phyloP scores from a whole-genome alignment of 805 yeast species.

The Cyberlindnera mrakii region DNA sequence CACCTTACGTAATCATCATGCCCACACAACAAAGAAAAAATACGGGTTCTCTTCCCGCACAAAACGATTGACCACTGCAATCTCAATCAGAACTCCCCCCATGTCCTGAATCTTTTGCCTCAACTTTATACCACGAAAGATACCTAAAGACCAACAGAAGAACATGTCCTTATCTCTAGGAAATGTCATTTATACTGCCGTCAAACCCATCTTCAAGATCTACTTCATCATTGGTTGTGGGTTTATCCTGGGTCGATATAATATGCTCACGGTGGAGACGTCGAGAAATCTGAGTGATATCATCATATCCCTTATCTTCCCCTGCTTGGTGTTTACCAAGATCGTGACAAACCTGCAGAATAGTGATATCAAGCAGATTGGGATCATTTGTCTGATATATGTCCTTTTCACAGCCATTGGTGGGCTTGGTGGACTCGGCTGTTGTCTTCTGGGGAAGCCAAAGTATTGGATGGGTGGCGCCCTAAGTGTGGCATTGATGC shows the following conservation, averaged over 20 bases:
- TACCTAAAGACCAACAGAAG: not conserved
- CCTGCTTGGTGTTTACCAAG: slow-evolving; percentile 59
- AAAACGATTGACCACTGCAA: no score
- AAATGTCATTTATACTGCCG: slow-evolving; percentile 46
- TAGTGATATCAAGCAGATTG: slow-evolving; percentile 62
- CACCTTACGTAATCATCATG: no score
- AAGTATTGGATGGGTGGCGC: slow-evolving; percentile 68
- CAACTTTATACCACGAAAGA: no score
- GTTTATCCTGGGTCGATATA: slow-evolving; percentile 47
- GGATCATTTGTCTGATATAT: slow-evolving; percentile 52
- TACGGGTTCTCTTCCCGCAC: no score
- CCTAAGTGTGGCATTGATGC: slow-evolving; percentile 62
- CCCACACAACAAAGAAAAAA: no score
- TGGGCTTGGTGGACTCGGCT: slow-evolving; percentile 32
- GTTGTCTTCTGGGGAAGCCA: slow-evolving; percentile 31
- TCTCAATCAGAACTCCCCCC: no score
- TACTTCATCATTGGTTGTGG: slow-evolving; percentile 70
- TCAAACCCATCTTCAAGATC: slow-evolving; percentile 72
- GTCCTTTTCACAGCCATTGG: slow-evolving; percentile 48
- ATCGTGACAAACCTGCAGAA: slow-evolving; percentile 56
- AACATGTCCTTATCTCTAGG: slow-evolving; percentile 7
- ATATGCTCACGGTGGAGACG: slow-evolving; percentile 58
- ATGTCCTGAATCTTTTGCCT: no score
- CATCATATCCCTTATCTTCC: slow-evolving; percentile 56
- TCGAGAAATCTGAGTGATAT: slow-evolving; percentile 58